A percentile compares a stretch with the other conserved stretches of the same genome.
These are phyloP conservation scores for Fragaria ananassa DNA, from an alignment of 306 rosid species.

Conservation along the genomic window DNA sequence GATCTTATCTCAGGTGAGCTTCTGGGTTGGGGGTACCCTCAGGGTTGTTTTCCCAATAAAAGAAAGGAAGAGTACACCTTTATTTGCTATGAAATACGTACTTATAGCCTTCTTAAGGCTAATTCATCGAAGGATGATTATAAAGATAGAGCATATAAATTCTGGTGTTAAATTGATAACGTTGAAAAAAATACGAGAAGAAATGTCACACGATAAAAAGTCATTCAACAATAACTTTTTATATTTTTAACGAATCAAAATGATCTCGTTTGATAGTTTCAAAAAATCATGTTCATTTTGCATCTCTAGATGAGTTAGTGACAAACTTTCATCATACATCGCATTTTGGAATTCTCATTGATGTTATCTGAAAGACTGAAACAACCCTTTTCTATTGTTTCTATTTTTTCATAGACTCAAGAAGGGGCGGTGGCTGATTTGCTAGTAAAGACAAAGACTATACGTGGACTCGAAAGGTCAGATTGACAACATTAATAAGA, in stretches of 20 bases:
- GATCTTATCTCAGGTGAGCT: neutral
- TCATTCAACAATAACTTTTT: neutral
- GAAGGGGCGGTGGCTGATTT: neutral
- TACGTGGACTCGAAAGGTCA: neutral
- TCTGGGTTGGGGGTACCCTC: neutral
- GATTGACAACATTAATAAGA: neutral
- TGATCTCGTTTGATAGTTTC: neutral
- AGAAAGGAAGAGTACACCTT: neutral
- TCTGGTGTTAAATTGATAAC: no score
- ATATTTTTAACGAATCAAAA: no score
- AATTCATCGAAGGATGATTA: no score
- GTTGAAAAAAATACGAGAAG: no score
- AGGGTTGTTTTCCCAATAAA: neutral
- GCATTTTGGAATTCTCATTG: neutral
- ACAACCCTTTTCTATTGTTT: neutral
- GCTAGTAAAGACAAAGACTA: neutral
- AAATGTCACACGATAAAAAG: no score
- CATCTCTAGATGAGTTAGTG: neutral
- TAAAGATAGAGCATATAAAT: no score
- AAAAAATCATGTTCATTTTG: neutral
- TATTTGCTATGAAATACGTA: neutral
- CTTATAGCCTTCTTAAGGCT: no score
- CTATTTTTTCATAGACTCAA: neutral
- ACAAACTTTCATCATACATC: neutral
- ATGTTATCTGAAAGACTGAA: neutral